These are phyloP conservation scores for Aspergillus coremiiformis DNA, from an alignment of 495 filamentous ascomycete species.

Conservation along the genomic window DNA sequence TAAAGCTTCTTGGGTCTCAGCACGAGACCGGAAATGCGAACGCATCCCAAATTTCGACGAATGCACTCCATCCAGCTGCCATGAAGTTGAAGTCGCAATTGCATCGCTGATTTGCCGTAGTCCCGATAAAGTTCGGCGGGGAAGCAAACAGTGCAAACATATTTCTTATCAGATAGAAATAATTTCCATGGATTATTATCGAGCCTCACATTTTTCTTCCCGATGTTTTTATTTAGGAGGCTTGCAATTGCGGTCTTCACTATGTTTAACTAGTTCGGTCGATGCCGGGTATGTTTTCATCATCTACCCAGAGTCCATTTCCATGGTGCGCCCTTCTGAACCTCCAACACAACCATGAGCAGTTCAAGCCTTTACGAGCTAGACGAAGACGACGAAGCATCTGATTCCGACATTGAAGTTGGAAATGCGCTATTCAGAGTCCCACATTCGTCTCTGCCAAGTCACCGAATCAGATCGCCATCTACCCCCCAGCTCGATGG, in stretches of 20 bases:
- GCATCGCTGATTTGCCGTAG: background rate
- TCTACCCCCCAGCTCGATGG: background rate
- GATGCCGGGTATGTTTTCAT: slow-evolving; percentile 23
- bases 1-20: background rate
- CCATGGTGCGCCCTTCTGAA: slow-evolving; percentile 11
- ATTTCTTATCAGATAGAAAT: slow-evolving; percentile 22
- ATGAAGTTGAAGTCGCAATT: slow-evolving; percentile 7
- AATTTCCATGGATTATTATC: slow-evolving; percentile 1
- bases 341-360: slow-evolving; percentile 30
- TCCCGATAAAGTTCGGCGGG: background rate
- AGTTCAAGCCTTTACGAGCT: slow-evolving; percentile 26
- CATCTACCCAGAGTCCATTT: slow-evolving; percentile 11
- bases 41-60: slow-evolving; percentile 20
- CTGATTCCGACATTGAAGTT: slow-evolving; percentile 16
- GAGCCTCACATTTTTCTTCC: slow-evolving; percentile 11
- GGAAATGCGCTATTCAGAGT: background rate
- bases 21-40: slow-evolving; percentile 14
- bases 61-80: slow-evolving; percentile 28
- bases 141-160: slow-evolving; percentile 40
- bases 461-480: background rate
- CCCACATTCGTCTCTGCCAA: slow-evolving; percentile 6
- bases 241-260: background rate
- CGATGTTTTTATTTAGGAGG: background rate
- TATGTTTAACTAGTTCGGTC: slow-evolving; percentile 1
- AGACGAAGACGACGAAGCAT: slow-evolving; percentile 27